Evolutionary conservation across 768 basidiomycete genomes (phyloP), one percentile per base, ranked within the genome.

Genomic region (Suillus clintonianus): DNA sequence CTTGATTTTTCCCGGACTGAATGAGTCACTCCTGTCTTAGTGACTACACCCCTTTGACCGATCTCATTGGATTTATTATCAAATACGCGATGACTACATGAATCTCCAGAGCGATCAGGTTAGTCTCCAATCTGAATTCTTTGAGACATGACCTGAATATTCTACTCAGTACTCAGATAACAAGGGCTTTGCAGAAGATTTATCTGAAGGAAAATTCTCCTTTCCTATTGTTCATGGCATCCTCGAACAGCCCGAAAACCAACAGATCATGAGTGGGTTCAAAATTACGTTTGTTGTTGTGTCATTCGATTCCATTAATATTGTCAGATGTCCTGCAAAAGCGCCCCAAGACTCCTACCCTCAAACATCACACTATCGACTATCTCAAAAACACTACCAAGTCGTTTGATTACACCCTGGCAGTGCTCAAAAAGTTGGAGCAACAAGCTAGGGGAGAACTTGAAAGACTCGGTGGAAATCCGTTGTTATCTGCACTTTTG

Each of bases 201-300:
- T 97, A 11, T 91, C 92, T 0, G 95, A 97, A 77, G 95, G 95
- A 5, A 97, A 97, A 76, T 97, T 97, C 78, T 94, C 92, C 8
- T 97, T 97, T 77, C 94, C 94, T 0, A 82, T 96, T 57, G 89
- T 97, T 0, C 95, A 97, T 72, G 87, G 89, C n/a, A 88, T 97
- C 41, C 86, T 89, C 24, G 86, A 91, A 10, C 86, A 95, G 74
- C 80, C 78, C 15, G 82, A 86, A 2, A 93, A 92, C 71, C 83
- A 87, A 19, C 89, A 89, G 74, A 82, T 97, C 19, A 80, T 95
- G 54, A 94, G 94, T 94, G 67, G 64, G 89, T 80, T 48, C 13
- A 27, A 24, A 59, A 30, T 62, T 37, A 45, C 34, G 34, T 51
- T 39, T 14, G n/a, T 61, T 50, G 43, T 30, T 22, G 24, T 6